Percentiles rank a stretch among this genome's conserved stretches.
phyloP scores from a whole-genome alignment of 2,329 filamentous ascomycete species.

The Chaetomium sp. region DNA sequence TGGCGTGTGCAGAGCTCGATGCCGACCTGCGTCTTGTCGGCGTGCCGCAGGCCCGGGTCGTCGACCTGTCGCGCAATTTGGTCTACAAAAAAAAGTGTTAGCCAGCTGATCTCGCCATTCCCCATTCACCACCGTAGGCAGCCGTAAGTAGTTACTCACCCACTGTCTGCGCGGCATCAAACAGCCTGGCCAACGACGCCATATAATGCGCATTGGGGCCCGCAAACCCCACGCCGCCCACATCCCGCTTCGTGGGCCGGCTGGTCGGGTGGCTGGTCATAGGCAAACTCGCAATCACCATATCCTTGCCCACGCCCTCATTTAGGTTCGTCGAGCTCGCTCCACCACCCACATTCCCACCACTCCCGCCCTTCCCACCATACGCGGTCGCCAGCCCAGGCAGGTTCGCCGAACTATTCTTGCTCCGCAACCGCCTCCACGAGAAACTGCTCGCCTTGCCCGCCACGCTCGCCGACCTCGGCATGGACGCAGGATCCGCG shows the following conservation, averaged over 20 bases:
- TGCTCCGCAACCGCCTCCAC: constrained; percentile 86
- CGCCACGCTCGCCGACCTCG: constrained; percentile 63
- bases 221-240: constrained; percentile 68
- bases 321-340: constrained; percentile 37
- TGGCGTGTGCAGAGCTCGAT: constrained; percentile 91
- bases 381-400: constrained; percentile 57
- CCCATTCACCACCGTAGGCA: too few relatives aligned
- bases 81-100: constrained; percentile 57
- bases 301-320: constrained; percentile 55
- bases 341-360: constrained; percentile 34
- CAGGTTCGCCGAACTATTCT: constrained; percentile 74
- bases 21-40: constrained; percentile 91
- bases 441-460: constrained; percentile 79
- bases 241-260: constrained; percentile 71
- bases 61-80: constrained; percentile 96
- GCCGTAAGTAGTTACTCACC: constrained; percentile 64
- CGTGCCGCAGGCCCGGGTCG: constrained; percentile 87
- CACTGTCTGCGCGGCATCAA: constrained; percentile 88
- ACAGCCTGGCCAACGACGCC: constrained; percentile 83
- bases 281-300: constrained; percentile 70
- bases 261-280: constrained; percentile 70
- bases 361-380: constrained; percentile 44
- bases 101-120: constrained; percentile 3
- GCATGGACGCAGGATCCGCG: constrained; percentile 45
- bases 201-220: constrained; percentile 92